A percentile compares a stretch with the other conserved stretches of the same genome.
phyloP scores from a whole-genome alignment of 352 stramenopile genomes.

The Bremia lactucae region DNA sequence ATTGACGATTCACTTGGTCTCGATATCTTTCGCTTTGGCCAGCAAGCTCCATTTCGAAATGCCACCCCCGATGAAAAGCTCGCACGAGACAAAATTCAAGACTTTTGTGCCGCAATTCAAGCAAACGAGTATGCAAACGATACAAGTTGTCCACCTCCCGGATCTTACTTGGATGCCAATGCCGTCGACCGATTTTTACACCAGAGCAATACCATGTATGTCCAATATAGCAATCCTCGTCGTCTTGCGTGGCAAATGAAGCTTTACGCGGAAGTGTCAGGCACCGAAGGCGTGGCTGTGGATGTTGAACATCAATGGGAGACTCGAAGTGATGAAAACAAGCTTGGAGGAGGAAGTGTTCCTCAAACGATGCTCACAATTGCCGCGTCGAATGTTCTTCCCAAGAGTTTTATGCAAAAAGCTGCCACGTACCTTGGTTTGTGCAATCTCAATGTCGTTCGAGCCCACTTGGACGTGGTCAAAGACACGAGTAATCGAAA shows the following conservation, averaged over 20 bases:
- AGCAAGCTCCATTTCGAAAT: conserved; percentile 63
- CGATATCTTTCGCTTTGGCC: conserved; percentile 80
- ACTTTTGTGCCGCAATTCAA: conserved; percentile 65
- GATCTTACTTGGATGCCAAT: conserved; percentile 42
- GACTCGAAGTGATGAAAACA: conserved; percentile 72
- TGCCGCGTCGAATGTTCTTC: conserved; percentile 71
- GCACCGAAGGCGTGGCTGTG: conserved; percentile 65
- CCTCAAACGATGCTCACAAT: conserved; percentile 82
- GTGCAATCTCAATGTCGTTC: conserved; percentile 91
- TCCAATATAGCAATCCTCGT: conserved; percentile 73
- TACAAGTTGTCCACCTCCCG: conserved; percentile 38
- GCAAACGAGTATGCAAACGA: conserved; percentile 51
- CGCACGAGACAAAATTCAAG: conserved; percentile 45
- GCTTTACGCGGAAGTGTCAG: conserved; percentile 48
- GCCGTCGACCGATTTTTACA: conserved; percentile 56
- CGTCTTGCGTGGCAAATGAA: conserved; percentile 62
- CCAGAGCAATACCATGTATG: conserved; percentile 72
- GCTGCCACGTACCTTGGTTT: conserved; percentile 83
- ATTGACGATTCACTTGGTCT: conserved; percentile 75
- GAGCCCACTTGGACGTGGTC: conserved; percentile 92
- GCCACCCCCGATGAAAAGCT: conserved; percentile 45
- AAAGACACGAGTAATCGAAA: conserved; percentile 59
- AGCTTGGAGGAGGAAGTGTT: conserved; percentile 33
- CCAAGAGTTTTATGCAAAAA: conserved; percentile 75
- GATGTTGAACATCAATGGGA: conserved; percentile 81